A percentile compares a stretch with the other conserved stretches of the same genome.
Conservation (phyloP, 1,284 basidiomycete genomes). For the Mycena citricolor region DNA sequence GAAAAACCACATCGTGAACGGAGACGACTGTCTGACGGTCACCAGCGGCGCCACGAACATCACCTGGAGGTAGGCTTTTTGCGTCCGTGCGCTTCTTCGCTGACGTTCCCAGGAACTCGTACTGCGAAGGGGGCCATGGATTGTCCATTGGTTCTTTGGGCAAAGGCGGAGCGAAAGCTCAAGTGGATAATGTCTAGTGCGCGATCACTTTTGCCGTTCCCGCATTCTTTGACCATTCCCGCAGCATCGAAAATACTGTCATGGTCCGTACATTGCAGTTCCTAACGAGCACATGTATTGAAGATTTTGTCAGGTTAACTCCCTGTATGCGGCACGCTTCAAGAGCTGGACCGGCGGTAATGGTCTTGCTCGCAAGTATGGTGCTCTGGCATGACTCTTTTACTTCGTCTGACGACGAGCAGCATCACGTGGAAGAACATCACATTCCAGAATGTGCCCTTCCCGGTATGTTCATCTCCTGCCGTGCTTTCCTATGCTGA, state of each 20-base stretch:
- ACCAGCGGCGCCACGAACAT: conserved; percentile 58
- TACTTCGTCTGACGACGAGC: neutral
- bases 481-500: too few relatives aligned
- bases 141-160: conserved; percentile 63
- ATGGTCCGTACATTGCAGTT: conserved; percentile 39
- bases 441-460: conserved; percentile 48
- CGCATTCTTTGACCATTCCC: neutral
- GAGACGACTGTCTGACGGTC: conserved; percentile 63
- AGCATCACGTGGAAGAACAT: conserved; percentile 65
- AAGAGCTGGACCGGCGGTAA: conserved; percentile 69
- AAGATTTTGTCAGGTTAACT: conserved; percentile 39
- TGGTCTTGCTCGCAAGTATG: conserved; percentile 55
- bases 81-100: neutral
- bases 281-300: neutral
- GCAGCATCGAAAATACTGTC: conserved; percentile 53
- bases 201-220: conserved; percentile 23
- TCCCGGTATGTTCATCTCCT: conserved; percentile 45
- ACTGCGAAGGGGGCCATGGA: conserved; percentile 60
- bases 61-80: conserved; percentile 43
- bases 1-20: conserved; percentile 56
- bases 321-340: conserved; percentile 61
- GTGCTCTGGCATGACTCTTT: conserved; percentile 1
- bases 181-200: conserved; percentile 56
- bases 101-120: conserved; percentile 39
- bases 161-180: conserved; percentile 46